Conservation (phyloP, 306 rosid genomes). For the Sindora glabra region DNA sequence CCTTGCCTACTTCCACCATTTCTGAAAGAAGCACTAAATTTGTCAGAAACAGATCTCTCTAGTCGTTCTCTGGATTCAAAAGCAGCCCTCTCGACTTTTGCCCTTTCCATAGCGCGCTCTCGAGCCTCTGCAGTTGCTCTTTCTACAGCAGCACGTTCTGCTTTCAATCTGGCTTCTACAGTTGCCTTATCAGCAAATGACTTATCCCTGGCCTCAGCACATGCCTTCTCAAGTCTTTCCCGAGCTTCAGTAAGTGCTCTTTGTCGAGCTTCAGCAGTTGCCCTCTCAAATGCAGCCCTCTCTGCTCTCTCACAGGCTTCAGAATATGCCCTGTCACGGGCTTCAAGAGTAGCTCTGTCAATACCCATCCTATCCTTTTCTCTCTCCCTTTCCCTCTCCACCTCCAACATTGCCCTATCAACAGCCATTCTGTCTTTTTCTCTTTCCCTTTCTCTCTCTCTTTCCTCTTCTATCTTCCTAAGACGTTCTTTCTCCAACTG, state of each 20-base stretch:
- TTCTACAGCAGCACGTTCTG: conserved; percentile 87
- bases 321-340: conserved; percentile 48
- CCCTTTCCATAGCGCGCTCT: conserved; percentile 79
- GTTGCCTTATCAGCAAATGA: conserved; percentile 57
- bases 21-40: conserved; percentile 46
- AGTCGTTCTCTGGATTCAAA: conserved; percentile 59
- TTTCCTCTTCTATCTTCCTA: conserved; percentile 74
- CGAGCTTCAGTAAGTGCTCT: conserved; percentile 77
- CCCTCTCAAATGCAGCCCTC: conserved; percentile 80
- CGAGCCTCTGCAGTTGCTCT: conserved; percentile 92
- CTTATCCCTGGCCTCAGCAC: conserved; percentile 89
- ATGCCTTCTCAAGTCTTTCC: conserved; percentile 90
- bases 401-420: conserved; percentile 65
- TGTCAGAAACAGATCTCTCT: conserved; percentile 87
- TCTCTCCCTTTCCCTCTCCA: conserved; percentile 89
- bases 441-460: conserved; percentile 80
- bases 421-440: conserved; percentile 90
- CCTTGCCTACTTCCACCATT: conserved; percentile 47
- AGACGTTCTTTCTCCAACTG: conserved; percentile 62
- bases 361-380: conserved; percentile 87
- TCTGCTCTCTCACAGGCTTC: conserved; percentile 75
- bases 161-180: conserved; percentile 75
- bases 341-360: conserved; percentile 66
- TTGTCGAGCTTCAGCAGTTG: conserved; percentile 81
- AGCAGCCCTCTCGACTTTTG: conserved; percentile 61